phyloP scores from a whole-genome alignment of 805 yeast species.

The Candida suzukii region DNA sequence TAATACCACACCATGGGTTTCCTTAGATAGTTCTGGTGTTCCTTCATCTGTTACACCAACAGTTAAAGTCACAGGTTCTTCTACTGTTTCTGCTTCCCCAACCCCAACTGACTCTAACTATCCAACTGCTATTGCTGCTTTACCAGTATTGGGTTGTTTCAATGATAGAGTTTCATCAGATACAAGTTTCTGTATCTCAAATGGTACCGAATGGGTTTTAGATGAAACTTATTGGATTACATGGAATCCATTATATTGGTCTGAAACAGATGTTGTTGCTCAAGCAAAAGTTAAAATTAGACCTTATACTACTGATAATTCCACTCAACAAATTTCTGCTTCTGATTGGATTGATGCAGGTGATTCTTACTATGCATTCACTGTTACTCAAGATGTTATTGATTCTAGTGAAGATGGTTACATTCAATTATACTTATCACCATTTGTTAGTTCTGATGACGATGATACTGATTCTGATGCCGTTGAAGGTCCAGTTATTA shows the following conservation, averaged over 20 bases:
- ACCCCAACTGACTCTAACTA: slow-evolving; percentile 22
- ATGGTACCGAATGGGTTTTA: slow-evolving; percentile 35
- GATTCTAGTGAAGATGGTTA: slow-evolving; percentile 18
- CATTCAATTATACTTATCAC: slow-evolving; percentile 25
- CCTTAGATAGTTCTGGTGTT: slow-evolving; percentile 28
- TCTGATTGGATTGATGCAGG: slow-evolving; percentile 23
- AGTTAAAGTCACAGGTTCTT: slow-evolving; percentile 22
- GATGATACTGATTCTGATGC: slow-evolving; percentile 26
- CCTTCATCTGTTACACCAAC: slow-evolving; percentile 31
- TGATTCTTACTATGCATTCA: slow-evolving; percentile 28
- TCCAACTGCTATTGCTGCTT: slow-evolving; percentile 28
- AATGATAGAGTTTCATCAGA: slow-evolving; percentile 30
- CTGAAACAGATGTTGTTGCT: slow-evolving; percentile 20
- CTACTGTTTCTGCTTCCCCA: slow-evolving; percentile 28
- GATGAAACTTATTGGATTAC: slow-evolving; percentile 44
- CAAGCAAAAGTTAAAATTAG: slow-evolving; percentile 23
- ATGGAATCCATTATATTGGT: slow-evolving; percentile 40
- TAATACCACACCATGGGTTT: slow-evolving; percentile 26
- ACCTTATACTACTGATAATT: slow-evolving; percentile 23
- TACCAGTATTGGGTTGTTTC: slow-evolving; percentile 38
- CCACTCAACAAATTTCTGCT: slow-evolving; percentile 18
- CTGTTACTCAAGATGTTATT: slow-evolving; percentile 15
- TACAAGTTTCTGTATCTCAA: slow-evolving; percentile 36
- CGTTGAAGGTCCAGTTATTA: slow-evolving; percentile 27
- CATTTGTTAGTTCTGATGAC: slow-evolving; percentile 25